phyloP scores from a whole-genome alignment of 805 yeast genomes.

The Starmera quercuum region DNA sequence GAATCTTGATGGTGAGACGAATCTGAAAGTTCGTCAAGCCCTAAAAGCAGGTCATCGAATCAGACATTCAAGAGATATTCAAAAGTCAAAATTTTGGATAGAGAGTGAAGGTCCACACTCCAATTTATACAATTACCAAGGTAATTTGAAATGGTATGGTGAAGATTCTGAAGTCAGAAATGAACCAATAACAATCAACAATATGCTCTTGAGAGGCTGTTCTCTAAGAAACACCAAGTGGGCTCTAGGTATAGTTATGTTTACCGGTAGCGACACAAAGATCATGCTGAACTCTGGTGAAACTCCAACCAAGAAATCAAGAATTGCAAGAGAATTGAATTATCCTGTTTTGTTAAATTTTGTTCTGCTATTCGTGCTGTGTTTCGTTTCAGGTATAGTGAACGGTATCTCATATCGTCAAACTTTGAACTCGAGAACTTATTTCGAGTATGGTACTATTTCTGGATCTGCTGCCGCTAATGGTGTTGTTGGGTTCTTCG shows the following conservation, averaged over 20 bases:
- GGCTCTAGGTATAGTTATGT: constrained; percentile 71
- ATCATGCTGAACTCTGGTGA: constrained; percentile 76
- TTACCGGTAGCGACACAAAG: constrained; percentile 75
- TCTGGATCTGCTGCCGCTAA: constrained; percentile 59
- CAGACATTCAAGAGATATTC: constrained; percentile 39
- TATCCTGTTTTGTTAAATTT: constrained; percentile 65
- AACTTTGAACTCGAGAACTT: constrained; percentile 44
- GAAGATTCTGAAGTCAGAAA: constrained; percentile 29
- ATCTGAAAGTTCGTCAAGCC: constrained; percentile 69
- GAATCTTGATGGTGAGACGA: constrained; percentile 77
- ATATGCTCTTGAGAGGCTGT: constrained; percentile 67
- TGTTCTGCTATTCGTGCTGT: constrained; percentile 50
- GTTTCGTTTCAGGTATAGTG: constrained; percentile 62
- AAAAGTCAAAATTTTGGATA: constrained; percentile 52
- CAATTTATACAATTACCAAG: constrained; percentile 69
- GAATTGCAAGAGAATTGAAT: constrained; percentile 67
- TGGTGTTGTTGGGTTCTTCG: constrained; percentile 69
- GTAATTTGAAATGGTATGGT: constrained; percentile 50
- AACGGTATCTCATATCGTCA: constrained; percentile 59
- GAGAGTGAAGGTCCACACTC: constrained; percentile 83
- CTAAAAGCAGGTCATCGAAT: constrained; percentile 50
- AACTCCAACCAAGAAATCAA: constrained; percentile 71
- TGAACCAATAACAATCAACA: constrained; percentile 66
- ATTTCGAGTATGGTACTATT: constrained; percentile 61
- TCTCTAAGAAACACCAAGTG: constrained; percentile 75